Evolutionary conservation across 2,329 filamentous ascomycete species (phyloP), one percentile per base, ranked within the genome.

Genomic region (Apiospora aurea): DNA sequence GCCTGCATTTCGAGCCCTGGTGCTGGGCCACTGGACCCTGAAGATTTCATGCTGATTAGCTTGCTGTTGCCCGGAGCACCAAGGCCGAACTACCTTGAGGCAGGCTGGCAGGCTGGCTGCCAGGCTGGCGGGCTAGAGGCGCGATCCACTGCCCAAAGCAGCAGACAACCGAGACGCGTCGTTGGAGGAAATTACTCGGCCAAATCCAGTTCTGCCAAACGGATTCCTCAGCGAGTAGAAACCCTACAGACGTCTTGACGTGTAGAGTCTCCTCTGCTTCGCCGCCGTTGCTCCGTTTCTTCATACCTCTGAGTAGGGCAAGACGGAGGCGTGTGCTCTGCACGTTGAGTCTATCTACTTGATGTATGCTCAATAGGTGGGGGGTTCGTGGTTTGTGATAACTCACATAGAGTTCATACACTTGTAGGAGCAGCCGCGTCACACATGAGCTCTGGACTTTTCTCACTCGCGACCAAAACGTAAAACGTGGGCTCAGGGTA

Each of bases 11-110:
- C 53, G 26, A 29, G 49, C 49, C 34, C 34, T 41, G 57, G 34
- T 8, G 7, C 34, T 38, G 34, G 34, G 29, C 57, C 57, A 64
- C 34, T 64, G 57, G 57, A 64, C 57, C 57, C 57, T 64, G 57
- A 64, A 64, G 57, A 64, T 64, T 64, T 41, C 57, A 64, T 64
- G 57, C 57, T 64, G n/a, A n/a, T 41, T 64, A 64, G 53, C 57
- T 64, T 41, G 53, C 57, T 64, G 57, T 64, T 64, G 29, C 34
- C 57, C 57, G 57, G 57, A 64, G 29, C 57, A 64, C 57, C 57
- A 64, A 64, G 57, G 57, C 57, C 57, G 57, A 64, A 41, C 57
- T 41, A 64, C 53, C 53, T 64, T 29, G 29, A 38, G 18, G 18
- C 3, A 38, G 18, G 46, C 18, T 49, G 46, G 46, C 46, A n/a